Conservation (phyloP, 83 land plant genomes). For the Diphasiastrum complanatum region DNA sequence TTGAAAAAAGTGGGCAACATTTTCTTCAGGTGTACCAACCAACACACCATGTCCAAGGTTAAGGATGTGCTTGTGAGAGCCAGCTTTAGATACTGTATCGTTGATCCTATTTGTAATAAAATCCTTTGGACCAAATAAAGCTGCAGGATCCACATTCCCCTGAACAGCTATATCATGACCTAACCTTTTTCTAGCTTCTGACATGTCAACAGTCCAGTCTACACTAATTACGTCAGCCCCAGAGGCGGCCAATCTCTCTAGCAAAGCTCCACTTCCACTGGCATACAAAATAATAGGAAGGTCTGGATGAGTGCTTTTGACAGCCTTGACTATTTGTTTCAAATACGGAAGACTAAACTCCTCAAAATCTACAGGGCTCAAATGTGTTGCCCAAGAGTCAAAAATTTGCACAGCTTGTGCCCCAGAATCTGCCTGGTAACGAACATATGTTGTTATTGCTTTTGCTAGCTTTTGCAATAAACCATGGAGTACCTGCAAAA, state of each 20-base stretch:
- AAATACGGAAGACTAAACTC: slow-evolving; percentile 15
- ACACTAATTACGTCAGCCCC: slow-evolving; percentile 11
- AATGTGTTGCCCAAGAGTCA: slow-evolving; percentile 13
- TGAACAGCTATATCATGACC: slow-evolving; percentile 11
- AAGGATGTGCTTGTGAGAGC: slow-evolving; percentile 6
- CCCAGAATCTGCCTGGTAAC: slow-evolving; percentile 11
- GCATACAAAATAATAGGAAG: slow-evolving; percentile 7
- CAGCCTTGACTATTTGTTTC: slow-evolving; percentile 1
- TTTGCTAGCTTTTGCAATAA: slow-evolving; percentile 8
- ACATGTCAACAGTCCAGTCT: slow-evolving; percentile 16
- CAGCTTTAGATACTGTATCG: slow-evolving; percentile 8
- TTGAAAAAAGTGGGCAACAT: slow-evolving; percentile 13
- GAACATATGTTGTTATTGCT: slow-evolving; percentile 1
- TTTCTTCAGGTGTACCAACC: slow-evolving; percentile 14
- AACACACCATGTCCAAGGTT: slow-evolving; percentile 13
- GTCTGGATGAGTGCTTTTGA: slow-evolving; percentile 6
- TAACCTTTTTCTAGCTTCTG: slow-evolving; percentile 12
- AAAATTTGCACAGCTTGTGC: slow-evolving; percentile 13
- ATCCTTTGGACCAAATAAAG: slow-evolving; percentile 8
- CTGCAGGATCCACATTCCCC: slow-evolving; percentile 8
- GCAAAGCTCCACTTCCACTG: slow-evolving; percentile 8
- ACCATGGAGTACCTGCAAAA: slow-evolving; percentile 9
- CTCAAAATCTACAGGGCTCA: slow-evolving; percentile 14
- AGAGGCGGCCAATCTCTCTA: slow-evolving; percentile 6
- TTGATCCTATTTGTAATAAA: background rate